Evolutionary conservation across 768 basidiomycete genomes (phyloP), one percentile per base, ranked within the genome.

Genomic region (Gloeopeniophorella convolvens): DNA sequence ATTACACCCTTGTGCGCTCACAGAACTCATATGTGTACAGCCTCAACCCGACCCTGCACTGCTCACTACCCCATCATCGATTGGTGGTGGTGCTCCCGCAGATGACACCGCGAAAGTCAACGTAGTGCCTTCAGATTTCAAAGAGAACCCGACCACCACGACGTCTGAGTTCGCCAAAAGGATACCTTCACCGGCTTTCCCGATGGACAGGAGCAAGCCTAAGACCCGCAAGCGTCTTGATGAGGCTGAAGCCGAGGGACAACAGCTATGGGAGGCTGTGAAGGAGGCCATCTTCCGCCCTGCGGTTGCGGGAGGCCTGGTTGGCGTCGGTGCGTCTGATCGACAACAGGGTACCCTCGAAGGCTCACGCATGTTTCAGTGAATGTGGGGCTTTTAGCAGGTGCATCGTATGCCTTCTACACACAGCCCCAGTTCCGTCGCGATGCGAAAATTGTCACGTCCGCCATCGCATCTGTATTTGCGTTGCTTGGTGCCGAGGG

Each of bases 331-430:
- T 85, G 56, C 15, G 76, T 70, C 7, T 26, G 23, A 26, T 36
- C 45, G 10, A 41, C 32, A 34, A 30, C 12, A 44, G 10, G 48
- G 45, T 30, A n/a, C 13, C 27, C 21, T 16, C 23, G 18, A 26
- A 11, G 30, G 20, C 44, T 27, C 31, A 32, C 42, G 39, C 47
- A 49, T 13, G 12, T 11, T 34, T 43, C 49, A 86, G 85, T 85
- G 41, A 89, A 89, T 64, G 67, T 89, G 55, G 86, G 86, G 16
- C 65, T 89, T 16, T 59, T 89, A 23, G 76, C 77, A 1, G 75
- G 77, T 8, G 70, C 78, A 18, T 78, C 81, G 3, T 83, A 82
- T 58, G 69, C 73, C 7, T 79, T 84, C 58, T 88, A 87, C 66
- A 72, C 70, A 3, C 68, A 77, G 27, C 82, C 82, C 16, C 68